Base-by-base conservation (phyloP, 176 grass and related monocot genomes). In the Thalia dealbata region DNA sequence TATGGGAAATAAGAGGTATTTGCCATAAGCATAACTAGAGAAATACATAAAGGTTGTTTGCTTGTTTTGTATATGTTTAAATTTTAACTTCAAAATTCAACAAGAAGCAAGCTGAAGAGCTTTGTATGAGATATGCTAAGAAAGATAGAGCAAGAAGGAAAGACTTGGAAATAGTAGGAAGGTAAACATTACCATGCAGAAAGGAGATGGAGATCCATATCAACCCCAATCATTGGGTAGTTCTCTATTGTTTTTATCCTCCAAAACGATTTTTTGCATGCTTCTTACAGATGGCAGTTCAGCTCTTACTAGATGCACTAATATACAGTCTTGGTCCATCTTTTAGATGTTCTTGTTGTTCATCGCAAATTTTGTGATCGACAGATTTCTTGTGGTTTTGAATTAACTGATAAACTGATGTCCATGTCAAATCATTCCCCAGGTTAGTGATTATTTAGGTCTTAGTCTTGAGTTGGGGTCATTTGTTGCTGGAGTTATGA, bases 401-500 rank as follows among this genome's bases (percentile, higher is more conserved):
- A 29, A 24, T 50, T 15, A 52, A 13, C 27, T 71, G 69, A 3
- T 51, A 48, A 51, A 42, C 26, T 7, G 14, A 22, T 72, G 65
- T 78, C 70, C 30, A 77, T 88, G 73, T 84, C 58, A 52, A 72
- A 43, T 81, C 13, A 45, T 74, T 83, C 80, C 28, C 50, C 90
- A 99, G 95, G 92, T 90, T 77, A 99, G 95, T 83, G 95, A 99
- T 87, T 86, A 82, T 64, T 82, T 88, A 84, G 95, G 95, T 65
- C 82, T 99, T 67, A 99, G 95, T 84, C 87, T 99, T 82, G 95
- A 99, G 83, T 63, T 99, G 74, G 95, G 95, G 25, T 99, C 95
- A 84, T 99, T 99, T 81, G 79, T 99, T 86, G 95, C 95, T 78
- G 95, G 95, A 0, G 95, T 91, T 72, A 91, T 99, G 95, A 84